Conservation (phyloP, 192 early-diverging fungal genomes). For the Backusella psychrophila region DNA sequence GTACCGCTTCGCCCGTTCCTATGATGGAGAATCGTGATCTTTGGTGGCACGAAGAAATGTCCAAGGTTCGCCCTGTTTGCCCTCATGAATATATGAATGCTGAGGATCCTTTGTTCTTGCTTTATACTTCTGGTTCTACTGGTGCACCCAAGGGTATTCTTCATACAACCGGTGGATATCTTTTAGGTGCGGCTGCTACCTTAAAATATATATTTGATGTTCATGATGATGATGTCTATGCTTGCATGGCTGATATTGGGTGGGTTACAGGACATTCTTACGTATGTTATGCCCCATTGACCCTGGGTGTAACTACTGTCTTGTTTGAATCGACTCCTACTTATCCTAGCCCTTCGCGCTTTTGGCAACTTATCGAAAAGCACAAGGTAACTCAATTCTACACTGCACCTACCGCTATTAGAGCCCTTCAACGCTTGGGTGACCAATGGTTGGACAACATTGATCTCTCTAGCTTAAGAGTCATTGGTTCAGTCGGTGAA, state of each 20-base stretch:
- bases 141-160: slow-evolving; percentile 90
- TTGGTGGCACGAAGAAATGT: slow-evolving; percentile 91
- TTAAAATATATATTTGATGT: slow-evolving; percentile 94
- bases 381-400: slow-evolving; percentile 96
- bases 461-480: slow-evolving; percentile 81
- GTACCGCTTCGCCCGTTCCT: slow-evolving; percentile 80
- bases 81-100: slow-evolving; percentile 78
- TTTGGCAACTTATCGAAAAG: slow-evolving; percentile 81
- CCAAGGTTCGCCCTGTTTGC: slow-evolving; percentile 80
- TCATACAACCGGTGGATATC: slow-evolving; percentile 91
- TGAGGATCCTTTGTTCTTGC: slow-evolving; percentile 92
- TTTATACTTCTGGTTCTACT: slow-evolving; percentile 91
- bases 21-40: slow-evolving; percentile 75
- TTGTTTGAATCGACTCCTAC: slow-evolving; percentile 94
- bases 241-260: slow-evolving; percentile 94
- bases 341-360: slow-evolving; percentile 80
- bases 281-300: slow-evolving; percentile 88
- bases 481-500: slow-evolving; percentile 93
- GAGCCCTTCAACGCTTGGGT: slow-evolving; percentile 84
- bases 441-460: slow-evolving; percentile 72
- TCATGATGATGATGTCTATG: slow-evolving; percentile 83
- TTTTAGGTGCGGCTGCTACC: slow-evolving; percentile 79
- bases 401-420: slow-evolving; percentile 96
- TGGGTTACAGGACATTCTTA: slow-evolving; percentile 88
- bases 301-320: slow-evolving; percentile 84